Evolutionary conservation across 2,329 filamentous ascomycete genomes (phyloP).

Genomic region (Tolypocladium inflatum): DNA sequence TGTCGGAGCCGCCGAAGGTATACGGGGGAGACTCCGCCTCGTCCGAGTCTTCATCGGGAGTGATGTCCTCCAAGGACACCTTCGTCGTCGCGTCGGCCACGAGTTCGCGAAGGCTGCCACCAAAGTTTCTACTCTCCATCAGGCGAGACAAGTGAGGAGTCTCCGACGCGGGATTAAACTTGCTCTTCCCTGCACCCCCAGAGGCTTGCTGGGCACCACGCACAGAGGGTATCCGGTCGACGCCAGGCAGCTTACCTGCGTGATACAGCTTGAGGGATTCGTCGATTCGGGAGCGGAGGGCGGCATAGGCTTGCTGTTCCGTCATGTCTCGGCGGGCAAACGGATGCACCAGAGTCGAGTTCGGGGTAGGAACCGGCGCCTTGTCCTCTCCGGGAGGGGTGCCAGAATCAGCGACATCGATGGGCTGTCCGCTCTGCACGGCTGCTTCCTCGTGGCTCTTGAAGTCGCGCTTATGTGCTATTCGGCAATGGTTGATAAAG

Average conservation of each 20-base stretch:
- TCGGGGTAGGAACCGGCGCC: slow-evolving; percentile 6
- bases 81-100: slow-evolving; percentile 51
- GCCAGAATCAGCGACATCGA: slow-evolving; percentile 40
- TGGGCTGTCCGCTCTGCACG: slow-evolving; percentile 72
- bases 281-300: slow-evolving; percentile 42
- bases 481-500: slow-evolving; percentile 99
- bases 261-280: slow-evolving; percentile 43
- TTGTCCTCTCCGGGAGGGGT: slow-evolving; percentile 15
- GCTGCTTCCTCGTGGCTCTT: slow-evolving; percentile 95
- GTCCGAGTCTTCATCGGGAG: slow-evolving; percentile 47
- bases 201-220: slow-evolving; percentile 9
- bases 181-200: neutral
- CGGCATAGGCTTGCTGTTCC: slow-evolving; percentile 41
- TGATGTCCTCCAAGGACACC: slow-evolving; percentile 38
- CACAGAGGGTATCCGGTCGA: slow-evolving; percentile 33
- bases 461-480: slow-evolving; percentile 86
- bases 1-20: slow-evolving; percentile 4
- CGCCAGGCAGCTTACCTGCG: slow-evolving; percentile 40
- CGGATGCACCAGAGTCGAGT: slow-evolving; percentile 20
- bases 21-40: slow-evolving; percentile 12
- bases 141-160: slow-evolving; percentile 60
- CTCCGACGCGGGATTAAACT: slow-evolving; percentile 44
- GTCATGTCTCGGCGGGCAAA: slow-evolving; percentile 34
- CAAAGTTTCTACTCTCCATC: slow-evolving; percentile 51
- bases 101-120: slow-evolving; percentile 47